phyloP scores from a whole-genome alignment of 2,329 filamentous ascomycete genomes.

The Ilyonectria sp. region DNA sequence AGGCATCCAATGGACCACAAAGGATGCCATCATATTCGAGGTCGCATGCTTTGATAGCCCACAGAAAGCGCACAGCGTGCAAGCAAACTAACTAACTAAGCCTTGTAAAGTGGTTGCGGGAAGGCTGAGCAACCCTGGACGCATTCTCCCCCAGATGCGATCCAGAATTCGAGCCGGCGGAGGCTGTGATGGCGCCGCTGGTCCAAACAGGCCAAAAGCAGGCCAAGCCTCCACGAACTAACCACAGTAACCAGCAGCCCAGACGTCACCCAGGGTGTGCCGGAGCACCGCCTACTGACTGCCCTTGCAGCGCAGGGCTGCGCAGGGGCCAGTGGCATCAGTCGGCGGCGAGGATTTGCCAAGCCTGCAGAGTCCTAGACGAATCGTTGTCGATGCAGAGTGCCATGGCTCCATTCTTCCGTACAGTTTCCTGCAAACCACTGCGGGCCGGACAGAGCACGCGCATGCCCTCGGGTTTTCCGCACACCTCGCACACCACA shows the following conservation, averaged over 20 bases:
- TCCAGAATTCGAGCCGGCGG: slow-evolving; percentile 32
- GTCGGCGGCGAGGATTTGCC: slow-evolving; percentile 11
- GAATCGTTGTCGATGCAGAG: slow-evolving; percentile 21
- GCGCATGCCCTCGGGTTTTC: slow-evolving; percentile 34
- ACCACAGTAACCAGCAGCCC: slow-evolving; percentile 22
- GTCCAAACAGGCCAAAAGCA: slow-evolving; percentile 8
- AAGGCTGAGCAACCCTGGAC: slow-evolving; percentile 41
- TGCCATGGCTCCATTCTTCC: slow-evolving; percentile 1
- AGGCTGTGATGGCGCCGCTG: slow-evolving; percentile 41
- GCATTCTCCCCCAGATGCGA: slow-evolving; percentile 9
- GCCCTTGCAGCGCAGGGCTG: slow-evolving; percentile 33
- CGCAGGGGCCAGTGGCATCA: neutral
- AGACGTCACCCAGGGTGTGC: slow-evolving; percentile 3
- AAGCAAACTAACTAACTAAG: slow-evolving; percentile 20
- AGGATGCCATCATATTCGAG: slow-evolving; percentile 23
- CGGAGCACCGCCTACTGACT: slow-evolving; percentile 8
- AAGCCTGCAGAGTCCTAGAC: slow-evolving; percentile 17
- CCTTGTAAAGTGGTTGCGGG: slow-evolving; percentile 21
- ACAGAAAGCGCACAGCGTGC: slow-evolving; percentile 16
- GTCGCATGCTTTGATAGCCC: neutral
- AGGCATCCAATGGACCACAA: slow-evolving; percentile 46
- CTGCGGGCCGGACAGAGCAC: slow-evolving; percentile 33
- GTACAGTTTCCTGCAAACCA: slow-evolving; percentile 38
- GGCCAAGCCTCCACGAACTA: slow-evolving; percentile 45
- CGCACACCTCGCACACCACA: slow-evolving; percentile 9